A percentile compares a stretch with the other conserved stretches of the same genome.
These are phyloP conservation scores for Trichoderma sp. DNA, from an alignment of 2,329 filamentous ascomycete species.

Conservation along the genomic window DNA sequence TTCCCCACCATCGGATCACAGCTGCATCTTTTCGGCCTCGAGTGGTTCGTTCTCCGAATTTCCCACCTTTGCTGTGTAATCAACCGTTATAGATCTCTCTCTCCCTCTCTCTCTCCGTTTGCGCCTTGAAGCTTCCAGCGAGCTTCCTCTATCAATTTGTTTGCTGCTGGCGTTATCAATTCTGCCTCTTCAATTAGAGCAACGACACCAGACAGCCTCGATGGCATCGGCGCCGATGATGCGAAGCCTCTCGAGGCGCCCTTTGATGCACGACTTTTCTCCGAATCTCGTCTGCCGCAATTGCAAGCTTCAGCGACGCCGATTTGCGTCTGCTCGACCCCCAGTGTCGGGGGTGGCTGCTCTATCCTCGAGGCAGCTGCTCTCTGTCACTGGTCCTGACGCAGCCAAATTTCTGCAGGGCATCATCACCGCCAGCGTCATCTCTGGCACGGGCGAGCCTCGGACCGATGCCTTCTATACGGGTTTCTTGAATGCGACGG, in stretches of 20 bases:
- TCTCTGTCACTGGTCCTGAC: conserved; percentile 76
- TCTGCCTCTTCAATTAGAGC: background rate
- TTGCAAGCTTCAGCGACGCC: conserved; percentile 33
- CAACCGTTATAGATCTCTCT: background rate
- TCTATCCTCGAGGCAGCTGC: conserved; percentile 72
- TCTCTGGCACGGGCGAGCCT: conserved; percentile 37
- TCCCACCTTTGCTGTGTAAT: conserved; percentile 13
- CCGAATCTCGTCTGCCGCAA: conserved; percentile 30
- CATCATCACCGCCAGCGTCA: conserved; percentile 64
- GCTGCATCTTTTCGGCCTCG: conserved; percentile 11
- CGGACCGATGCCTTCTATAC: conserved; percentile 63
- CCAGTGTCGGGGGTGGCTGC: conserved; percentile 47
- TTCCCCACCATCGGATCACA: conserved; percentile 6
- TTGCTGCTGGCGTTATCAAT: background rate
- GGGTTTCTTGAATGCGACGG: conserved; percentile 81
- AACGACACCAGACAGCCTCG: background rate
- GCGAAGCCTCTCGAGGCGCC: conserved; percentile 27
- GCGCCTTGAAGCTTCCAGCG: background rate
- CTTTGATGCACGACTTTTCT: conserved; percentile 12
- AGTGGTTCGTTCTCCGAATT: background rate
- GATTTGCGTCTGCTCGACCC: conserved; percentile 39
- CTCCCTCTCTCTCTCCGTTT: background rate
- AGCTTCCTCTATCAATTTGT: background rate
- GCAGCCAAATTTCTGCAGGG: conserved; percentile 84
- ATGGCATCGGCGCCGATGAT: conserved; percentile 18